Evolutionary conservation across 805 yeast species (phyloP).

Genomic region (Hanseniaspora mollemarum): DNA sequence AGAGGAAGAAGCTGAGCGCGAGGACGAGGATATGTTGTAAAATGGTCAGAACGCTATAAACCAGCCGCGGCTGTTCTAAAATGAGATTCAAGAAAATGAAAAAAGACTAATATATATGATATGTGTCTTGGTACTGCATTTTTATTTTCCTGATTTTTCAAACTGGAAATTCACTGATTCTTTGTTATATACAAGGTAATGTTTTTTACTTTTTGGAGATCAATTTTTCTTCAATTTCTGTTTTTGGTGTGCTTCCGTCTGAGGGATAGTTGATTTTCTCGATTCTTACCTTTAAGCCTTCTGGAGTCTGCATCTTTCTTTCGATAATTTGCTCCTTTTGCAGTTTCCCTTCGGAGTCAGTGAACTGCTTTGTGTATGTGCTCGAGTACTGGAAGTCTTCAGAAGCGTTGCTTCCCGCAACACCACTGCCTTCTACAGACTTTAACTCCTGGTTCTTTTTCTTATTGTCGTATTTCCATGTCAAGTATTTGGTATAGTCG

Average conservation of each 20-base stretch:
- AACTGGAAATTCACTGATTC: neutral
- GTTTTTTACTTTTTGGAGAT: neutral
- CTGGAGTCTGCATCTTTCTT: constrained; percentile 8
- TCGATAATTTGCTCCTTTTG: constrained; percentile 4
- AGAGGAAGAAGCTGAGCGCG: constrained; percentile 2
- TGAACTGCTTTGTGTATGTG: constrained; percentile 17
- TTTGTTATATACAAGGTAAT: neutral
- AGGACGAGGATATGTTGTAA: neutral
- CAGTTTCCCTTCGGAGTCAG: constrained; percentile 12
- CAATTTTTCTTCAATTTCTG: constrained; percentile 25
- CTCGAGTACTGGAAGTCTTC: constrained; percentile 14
- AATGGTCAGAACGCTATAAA: neutral
- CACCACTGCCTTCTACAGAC: neutral
- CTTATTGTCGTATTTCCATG: constrained; percentile 40
- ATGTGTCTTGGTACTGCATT: neutral
- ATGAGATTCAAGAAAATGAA: neutral
- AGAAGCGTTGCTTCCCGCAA: constrained; percentile 4
- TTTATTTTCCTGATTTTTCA: neutral
- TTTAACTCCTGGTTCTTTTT: constrained; percentile 7
- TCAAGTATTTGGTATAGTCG: constrained; percentile 51
- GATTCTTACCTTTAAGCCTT: constrained; percentile 29
- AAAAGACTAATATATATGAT: neutral
- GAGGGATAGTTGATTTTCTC: constrained; percentile 32
- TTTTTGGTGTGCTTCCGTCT: constrained; percentile 31
- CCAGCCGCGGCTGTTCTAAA: neutral